Percentiles rank a stretch among this genome's conserved stretches.
Evolutionary conservation across 805 yeast species (phyloP).

Genomic region (Candida coleopterorum): DNA sequence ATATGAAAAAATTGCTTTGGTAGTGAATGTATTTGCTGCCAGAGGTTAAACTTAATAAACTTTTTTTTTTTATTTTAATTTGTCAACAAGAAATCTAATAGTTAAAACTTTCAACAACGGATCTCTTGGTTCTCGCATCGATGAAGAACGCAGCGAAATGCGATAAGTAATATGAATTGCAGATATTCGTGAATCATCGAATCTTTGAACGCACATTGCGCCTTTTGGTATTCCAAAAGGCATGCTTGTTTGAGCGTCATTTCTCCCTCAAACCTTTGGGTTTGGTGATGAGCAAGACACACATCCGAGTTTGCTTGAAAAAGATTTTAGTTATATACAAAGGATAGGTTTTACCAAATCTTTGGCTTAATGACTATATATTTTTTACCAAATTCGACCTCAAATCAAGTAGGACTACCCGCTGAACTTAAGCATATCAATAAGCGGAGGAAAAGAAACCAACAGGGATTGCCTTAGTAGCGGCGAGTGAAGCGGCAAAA

Average conservation of each 20-base stretch:
- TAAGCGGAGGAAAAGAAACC: constrained; percentile 45
- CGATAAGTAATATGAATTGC: constrained; percentile 37
- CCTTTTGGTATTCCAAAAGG: constrained; percentile 25
- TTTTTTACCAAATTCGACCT: constrained; percentile 36
- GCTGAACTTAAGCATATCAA: constrained; percentile 44
- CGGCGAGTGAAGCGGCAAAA: constrained; percentile 37
- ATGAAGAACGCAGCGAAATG: constrained; percentile 44
- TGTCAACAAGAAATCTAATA: constrained; percentile 15
- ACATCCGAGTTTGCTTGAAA: constrained; percentile 3
- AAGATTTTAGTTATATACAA: constrained; percentile 1
- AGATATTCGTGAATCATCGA: constrained; percentile 27
- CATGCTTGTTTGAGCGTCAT: constrained; percentile 6
- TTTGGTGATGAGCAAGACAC: constrained; percentile 4
- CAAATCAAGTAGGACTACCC: constrained; percentile 35
- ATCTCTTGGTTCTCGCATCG: constrained; percentile 24
- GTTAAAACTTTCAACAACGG: constrained; percentile 15
- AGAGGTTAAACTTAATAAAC: background rate
- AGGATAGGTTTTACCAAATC: constrained; percentile 3
- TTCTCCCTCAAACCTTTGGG: constrained; percentile 5
- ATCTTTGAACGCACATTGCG: constrained; percentile 45
- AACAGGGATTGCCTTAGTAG: constrained; percentile 42
- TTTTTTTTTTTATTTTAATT: background rate
- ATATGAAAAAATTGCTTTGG: constrained; percentile 1
- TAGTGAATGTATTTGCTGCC: background rate
- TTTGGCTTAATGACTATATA: background rate